Percentiles rank a stretch among this genome's conserved stretches.
These are phyloP conservation scores for Flaveria sonorensis DNA, from an alignment of 129 eudicot species.

Conservation along the genomic window DNA sequence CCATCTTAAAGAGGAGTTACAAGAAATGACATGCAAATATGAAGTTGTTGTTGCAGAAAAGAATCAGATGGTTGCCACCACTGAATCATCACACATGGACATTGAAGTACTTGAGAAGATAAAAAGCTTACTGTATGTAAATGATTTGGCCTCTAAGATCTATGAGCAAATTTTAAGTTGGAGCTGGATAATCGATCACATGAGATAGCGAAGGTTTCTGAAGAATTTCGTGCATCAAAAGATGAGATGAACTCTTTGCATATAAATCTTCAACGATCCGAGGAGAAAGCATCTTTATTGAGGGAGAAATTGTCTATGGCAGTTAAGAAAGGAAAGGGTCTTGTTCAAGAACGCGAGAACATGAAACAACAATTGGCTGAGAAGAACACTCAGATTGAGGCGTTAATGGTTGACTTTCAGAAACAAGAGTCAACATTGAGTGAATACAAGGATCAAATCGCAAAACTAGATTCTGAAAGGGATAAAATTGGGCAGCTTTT, in stretches of 20 bases:
- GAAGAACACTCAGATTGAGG: conserved; percentile 74
- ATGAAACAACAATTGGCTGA: conserved; percentile 66
- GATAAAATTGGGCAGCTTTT: conserved; percentile 68
- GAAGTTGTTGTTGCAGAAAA: conserved; percentile 51
- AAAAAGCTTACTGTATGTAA: conserved; percentile 56
- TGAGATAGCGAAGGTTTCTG: conserved; percentile 46
- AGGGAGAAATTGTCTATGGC: conserved; percentile 95
- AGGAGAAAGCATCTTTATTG: conserved; percentile 68
- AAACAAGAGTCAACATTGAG: conserved; percentile 42
- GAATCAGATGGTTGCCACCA: conserved; percentile 41
- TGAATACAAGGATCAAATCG: conserved; percentile 56
- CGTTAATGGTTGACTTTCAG: conserved; percentile 55
- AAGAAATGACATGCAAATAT: conserved; percentile 48
- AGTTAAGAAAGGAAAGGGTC: conserved; percentile 95
- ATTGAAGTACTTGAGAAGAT: conserved; percentile 48
- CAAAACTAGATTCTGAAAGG: conserved; percentile 56
- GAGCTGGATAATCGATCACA: conserved; percentile 46
- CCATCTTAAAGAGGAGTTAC: conserved; percentile 50
- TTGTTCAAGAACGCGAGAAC: conserved; percentile 88
- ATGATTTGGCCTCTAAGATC: conserved; percentile 54
- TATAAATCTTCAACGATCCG: conserved; percentile 62
- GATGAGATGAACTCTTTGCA: conserved; percentile 53
- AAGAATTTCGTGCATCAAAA: conserved; percentile 49
- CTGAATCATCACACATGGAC: conserved; percentile 37
- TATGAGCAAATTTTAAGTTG: conserved; percentile 51